These are phyloP conservation scores for Trametes cinnabarina DNA, from an alignment of 768 basidiomycete genomes.

Conservation along the genomic window DNA sequence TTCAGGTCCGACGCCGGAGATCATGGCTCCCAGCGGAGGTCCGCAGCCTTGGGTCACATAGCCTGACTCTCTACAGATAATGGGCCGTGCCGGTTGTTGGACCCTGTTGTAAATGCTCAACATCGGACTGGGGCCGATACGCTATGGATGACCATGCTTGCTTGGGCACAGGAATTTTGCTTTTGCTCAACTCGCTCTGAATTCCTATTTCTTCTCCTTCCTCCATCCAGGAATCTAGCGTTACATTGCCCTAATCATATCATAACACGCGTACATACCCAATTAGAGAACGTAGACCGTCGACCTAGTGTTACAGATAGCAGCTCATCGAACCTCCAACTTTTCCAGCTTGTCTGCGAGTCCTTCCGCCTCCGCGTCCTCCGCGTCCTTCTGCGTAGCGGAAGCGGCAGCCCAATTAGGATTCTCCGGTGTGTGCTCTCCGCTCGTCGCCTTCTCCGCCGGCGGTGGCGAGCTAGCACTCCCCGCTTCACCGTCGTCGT, in stretches of 20 bases:
- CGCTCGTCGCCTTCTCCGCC: conserved; percentile 11
- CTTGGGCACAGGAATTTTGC: background rate
- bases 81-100: background rate
- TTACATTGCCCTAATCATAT: conserved; percentile 12
- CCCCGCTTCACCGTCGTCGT: conserved; percentile 40
- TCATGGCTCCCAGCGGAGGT: background rate
- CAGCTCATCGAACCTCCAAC: conserved; percentile 49
- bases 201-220: conserved; percentile 3
- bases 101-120: no score
- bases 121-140: no score
- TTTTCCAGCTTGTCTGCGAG: conserved; percentile 55
- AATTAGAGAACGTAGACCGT: conserved; percentile 15
- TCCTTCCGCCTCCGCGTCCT: conserved; percentile 30
- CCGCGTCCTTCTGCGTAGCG: conserved; percentile 15
- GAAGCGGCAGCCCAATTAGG: conserved; percentile 23
- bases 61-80: background rate
- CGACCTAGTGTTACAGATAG: background rate
- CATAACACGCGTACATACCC: conserved; percentile 20
- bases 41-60: conserved; percentile 4
- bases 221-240: background rate
- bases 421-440: conserved; percentile 28
- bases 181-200: no score
- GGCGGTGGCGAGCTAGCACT: background rate
- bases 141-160: background rate
- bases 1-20: conserved; percentile 17